Percentiles rank a stretch among this genome's conserved stretches.
phyloP scores from a whole-genome alignment of 192 early-diverging fungal species.

The Backusella tarrabulga region DNA sequence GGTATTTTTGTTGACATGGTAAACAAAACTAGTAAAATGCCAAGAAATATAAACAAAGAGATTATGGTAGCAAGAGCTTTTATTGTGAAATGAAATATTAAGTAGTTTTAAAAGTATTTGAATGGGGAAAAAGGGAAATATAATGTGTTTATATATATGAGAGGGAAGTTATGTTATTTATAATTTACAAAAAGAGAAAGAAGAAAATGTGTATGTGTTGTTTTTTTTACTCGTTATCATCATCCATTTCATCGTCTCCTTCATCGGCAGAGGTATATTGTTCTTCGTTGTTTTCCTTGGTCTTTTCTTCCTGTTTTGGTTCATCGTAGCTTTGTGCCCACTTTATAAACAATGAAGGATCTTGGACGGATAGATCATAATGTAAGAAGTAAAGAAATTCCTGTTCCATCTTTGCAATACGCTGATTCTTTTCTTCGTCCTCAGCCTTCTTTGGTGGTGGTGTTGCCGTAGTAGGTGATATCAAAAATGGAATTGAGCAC shows the following conservation, averaged over 20 bases:
- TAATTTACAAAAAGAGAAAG: neutral
- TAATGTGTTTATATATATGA: neutral
- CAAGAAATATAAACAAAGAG: neutral
- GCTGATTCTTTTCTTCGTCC: neutral
- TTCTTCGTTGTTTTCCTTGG: neutral
- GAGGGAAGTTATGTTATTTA: neutral
- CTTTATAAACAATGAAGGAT: neutral
- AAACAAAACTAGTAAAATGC: neutral
- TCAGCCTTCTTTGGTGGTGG: neutral
- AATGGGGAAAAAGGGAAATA: neutral
- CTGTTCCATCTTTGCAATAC: constrained; percentile 38
- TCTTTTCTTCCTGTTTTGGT: neutral
- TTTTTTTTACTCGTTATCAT: neutral
- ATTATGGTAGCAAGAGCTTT: neutral
- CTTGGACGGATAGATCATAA: constrained; percentile 27
- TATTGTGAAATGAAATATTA: neutral
- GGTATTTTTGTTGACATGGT: no score
- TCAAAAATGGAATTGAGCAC: neutral
- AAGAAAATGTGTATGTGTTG: neutral
- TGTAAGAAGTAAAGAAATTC: constrained; percentile 50
- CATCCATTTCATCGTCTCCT: neutral
- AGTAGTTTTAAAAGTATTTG: neutral
- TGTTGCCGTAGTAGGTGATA: neutral
- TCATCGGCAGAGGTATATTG: neutral
- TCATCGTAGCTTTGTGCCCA: constrained; percentile 3